Conservation (phyloP, 768 basidiomycete genomes). For the Dentipellis sp. region DNA sequence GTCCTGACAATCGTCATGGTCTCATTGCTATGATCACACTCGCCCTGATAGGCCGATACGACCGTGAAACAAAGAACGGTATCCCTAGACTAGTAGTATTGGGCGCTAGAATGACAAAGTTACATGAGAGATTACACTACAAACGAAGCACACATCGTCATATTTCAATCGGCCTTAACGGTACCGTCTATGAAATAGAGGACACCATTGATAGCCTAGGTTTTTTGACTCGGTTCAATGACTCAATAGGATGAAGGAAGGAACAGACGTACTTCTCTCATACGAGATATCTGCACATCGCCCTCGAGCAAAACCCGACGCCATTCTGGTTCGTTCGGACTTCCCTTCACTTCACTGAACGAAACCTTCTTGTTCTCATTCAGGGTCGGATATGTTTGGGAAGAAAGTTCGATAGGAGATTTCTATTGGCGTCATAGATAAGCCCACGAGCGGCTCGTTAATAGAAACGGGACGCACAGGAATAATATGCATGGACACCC, state of each 20-base stretch:
- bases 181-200: constrained; percentile 52
- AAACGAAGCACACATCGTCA: background rate
- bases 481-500: constrained; percentile 79
- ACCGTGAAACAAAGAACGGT: background rate
- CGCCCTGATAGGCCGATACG: background rate
- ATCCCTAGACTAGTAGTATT: background rate
- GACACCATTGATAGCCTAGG: constrained; percentile 45
- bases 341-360: constrained; percentile 33
- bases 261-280: constrained; percentile 45
- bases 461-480: constrained; percentile 41
- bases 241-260: background rate
- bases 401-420: constrained; percentile 38
- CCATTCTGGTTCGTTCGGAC: constrained; percentile 42
- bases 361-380: constrained; percentile 48
- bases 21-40: background rate
- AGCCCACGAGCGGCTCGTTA: background rate
- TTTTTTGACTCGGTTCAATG: background rate
- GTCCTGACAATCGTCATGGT: background rate
- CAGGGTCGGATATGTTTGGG: constrained; percentile 45
- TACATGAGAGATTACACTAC: background rate
- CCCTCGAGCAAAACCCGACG: constrained; percentile 46
- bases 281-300: constrained; percentile 43
- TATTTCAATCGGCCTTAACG: constrained; percentile 23
- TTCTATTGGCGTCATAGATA: constrained; percentile 22
- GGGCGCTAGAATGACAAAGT: background rate